phyloP scores from a whole-genome alignment of 306 rosid genomes.

The Vigna trinervia region DNA sequence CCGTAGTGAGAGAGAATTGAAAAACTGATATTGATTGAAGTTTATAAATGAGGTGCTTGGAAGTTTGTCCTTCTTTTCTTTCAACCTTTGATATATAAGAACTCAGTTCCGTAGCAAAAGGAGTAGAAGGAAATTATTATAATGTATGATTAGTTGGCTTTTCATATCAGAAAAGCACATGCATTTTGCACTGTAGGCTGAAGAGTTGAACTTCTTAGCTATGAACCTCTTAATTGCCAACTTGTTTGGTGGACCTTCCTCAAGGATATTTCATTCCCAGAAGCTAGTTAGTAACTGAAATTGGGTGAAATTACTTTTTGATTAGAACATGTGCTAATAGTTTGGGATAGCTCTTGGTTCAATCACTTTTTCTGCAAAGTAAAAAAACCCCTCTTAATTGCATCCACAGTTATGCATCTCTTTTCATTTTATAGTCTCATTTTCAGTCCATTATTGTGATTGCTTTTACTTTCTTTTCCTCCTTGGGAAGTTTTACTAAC shows the following conservation, averaged over 20 bases:
- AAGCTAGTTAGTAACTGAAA: too few relatives aligned
- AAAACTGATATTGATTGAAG: constrained; percentile 8
- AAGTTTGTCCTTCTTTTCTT: constrained; percentile 30
- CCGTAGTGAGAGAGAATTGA: background rate
- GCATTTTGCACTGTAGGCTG: constrained; percentile 35
- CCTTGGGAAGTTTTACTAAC: background rate
- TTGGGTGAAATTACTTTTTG: too few relatives aligned
- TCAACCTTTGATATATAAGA: background rate
- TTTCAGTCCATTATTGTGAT: constrained; percentile 32
- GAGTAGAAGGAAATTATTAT: constrained; percentile 7
- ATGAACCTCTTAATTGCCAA: constrained; percentile 27
- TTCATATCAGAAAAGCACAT: constrained; percentile 36
- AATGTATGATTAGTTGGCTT: constrained; percentile 7
- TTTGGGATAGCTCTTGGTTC: background rate
- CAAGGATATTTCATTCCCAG: too few relatives aligned
- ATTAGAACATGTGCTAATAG: background rate
- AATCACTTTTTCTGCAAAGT: background rate
- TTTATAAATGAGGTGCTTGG: constrained; percentile 25
- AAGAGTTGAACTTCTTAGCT: constrained; percentile 34
- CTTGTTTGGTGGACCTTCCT: background rate
- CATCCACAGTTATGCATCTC: background rate
- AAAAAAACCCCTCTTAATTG: constrained; percentile 24
- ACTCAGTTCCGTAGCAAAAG: background rate
- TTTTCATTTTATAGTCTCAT: constrained; percentile 17
- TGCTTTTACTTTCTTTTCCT: background rate